phyloP scores from a whole-genome alignment of 768 basidiomycete species.

The Podaxis mareebaensis region DNA sequence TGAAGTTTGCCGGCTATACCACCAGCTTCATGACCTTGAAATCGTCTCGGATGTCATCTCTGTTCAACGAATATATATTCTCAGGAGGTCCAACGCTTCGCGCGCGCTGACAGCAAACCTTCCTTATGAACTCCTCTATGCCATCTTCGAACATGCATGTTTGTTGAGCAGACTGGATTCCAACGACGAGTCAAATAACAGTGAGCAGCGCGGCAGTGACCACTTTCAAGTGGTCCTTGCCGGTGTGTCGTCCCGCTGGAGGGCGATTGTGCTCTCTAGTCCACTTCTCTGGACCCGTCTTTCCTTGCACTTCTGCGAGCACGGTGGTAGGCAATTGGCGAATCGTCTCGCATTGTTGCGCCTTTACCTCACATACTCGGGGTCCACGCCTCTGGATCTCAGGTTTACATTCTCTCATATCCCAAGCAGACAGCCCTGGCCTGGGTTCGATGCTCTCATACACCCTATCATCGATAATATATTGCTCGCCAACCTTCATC shows the following conservation, averaged over 20 bases:
- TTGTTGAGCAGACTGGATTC: neutral
- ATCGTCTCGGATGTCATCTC: neutral
- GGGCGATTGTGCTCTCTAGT: neutral
- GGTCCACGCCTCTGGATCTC: neutral
- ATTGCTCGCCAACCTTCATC: neutral
- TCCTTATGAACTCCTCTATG: neutral
- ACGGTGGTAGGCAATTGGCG: neutral
- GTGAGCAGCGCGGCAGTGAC: neutral
- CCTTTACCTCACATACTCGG: conserved; percentile 1
- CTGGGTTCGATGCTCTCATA: neutral
- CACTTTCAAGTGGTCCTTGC: conserved; percentile 6
- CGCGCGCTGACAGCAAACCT: neutral
- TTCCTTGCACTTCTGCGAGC: neutral
- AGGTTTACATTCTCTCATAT: neutral
- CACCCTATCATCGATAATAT: neutral
- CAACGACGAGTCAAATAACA: too few relatives aligned
- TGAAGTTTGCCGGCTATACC: neutral
- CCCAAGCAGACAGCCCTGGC: neutral
- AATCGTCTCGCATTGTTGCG: neutral
- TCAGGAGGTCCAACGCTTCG: neutral
- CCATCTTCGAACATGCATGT: neutral
- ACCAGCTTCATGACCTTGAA: neutral
- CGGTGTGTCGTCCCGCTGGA: conserved; percentile 1
- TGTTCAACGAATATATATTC: neutral
- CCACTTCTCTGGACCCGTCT: neutral